Conservation (phyloP, 2,329 filamentous ascomycete species). For the Talaromyces sp. region DNA sequence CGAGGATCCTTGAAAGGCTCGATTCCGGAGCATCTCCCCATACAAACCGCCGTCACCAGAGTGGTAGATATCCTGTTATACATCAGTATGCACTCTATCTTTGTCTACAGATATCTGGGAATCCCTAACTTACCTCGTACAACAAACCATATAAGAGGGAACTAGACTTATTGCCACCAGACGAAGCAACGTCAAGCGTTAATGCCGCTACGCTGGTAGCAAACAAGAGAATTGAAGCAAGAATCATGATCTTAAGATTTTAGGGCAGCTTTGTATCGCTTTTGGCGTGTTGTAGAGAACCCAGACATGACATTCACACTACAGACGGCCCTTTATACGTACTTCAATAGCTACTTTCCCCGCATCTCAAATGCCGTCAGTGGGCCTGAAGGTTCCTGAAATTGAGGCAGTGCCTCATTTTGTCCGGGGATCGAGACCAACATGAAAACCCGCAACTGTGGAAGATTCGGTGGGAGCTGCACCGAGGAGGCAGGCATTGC, state of each 20-base stretch:
- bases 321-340: neutral
- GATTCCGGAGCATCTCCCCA: conserved; percentile 33
- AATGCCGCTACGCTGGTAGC: conserved; percentile 32
- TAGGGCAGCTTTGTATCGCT: neutral
- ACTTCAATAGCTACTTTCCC: neutral
- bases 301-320: neutral
- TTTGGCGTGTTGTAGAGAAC: neutral
- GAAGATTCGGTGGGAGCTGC: neutral
- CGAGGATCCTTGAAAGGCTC: conserved; percentile 29
- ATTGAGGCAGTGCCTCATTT: neutral
- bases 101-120: neutral
- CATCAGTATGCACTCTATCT: neutral
- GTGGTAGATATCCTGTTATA: conserved; percentile 33
- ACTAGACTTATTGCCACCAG: conserved; percentile 33
- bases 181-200: conserved; percentile 6
- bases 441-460: neutral
- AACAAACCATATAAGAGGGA: conserved; percentile 17
- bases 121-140: neutral
- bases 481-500: neutral
- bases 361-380: neutral
- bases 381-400: neutral
- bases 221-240: conserved; percentile 27
- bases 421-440: neutral
- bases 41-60: conserved; percentile 36
- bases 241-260: neutral